A percentile compares a stretch with the other conserved stretches of the same genome.
Evolutionary conservation across 2,329 filamentous ascomycete genomes (phyloP).

Genomic region (Sporothrix humicola): DNA sequence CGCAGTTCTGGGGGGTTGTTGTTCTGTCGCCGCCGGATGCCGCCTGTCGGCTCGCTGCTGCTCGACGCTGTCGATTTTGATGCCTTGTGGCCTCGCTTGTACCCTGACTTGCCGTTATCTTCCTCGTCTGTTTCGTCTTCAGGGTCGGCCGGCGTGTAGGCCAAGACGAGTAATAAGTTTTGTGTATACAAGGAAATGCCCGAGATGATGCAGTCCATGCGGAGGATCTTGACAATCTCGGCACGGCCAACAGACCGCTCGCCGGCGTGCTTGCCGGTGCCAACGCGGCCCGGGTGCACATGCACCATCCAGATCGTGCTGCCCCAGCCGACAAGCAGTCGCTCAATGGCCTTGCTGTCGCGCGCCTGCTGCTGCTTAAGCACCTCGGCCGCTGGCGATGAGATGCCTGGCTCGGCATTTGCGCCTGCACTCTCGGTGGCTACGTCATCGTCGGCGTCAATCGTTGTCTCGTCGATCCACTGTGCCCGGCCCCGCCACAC

Average conservation of each 20-base stretch:
- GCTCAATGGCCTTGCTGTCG: constrained; percentile 65
- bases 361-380: constrained; percentile 57
- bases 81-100: constrained; percentile 48
- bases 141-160: constrained; percentile 79
- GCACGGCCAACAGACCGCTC: constrained; percentile 78
- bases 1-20: constrained; percentile 86
- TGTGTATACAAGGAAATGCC: constrained; percentile 96
- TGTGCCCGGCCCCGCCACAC: constrained; percentile 93
- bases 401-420: constrained; percentile 31
- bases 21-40: constrained; percentile 73
- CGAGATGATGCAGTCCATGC: constrained; percentile 97
- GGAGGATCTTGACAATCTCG: constrained; percentile 90
- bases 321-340: constrained; percentile 92
- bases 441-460: constrained; percentile 73
- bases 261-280: constrained; percentile 68
- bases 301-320: constrained; percentile 95
- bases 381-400: constrained; percentile 54
- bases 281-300: constrained; percentile 76
- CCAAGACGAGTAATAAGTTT: constrained; percentile 86
- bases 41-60: constrained; percentile 66
- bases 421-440: constrained; percentile 41
- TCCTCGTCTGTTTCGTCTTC: constrained; percentile 62
- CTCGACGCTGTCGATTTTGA: constrained; percentile 55
- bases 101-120: constrained; percentile 39
- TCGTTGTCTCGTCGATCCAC: constrained; percentile 84